phyloP scores from a whole-genome alignment of 352 stramenopile species.

The Phytophthora quininea region DNA sequence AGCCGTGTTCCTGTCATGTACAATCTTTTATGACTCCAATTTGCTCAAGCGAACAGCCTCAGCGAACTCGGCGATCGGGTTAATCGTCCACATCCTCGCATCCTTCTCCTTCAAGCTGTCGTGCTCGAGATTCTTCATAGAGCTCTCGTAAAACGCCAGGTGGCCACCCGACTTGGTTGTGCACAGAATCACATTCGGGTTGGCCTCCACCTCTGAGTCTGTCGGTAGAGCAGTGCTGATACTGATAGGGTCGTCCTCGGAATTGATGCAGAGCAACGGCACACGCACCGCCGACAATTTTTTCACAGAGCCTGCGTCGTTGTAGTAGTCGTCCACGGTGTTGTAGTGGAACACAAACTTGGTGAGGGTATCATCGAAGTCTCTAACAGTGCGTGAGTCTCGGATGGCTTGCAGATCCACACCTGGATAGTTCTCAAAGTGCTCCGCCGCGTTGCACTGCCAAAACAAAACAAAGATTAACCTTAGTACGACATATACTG shows the following conservation, averaged over 20 bases:
- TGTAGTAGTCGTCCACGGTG: slow-evolving; percentile 69
- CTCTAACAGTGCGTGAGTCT: slow-evolving; percentile 39
- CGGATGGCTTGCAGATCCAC: slow-evolving; percentile 53
- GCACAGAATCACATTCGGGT: slow-evolving; percentile 68
- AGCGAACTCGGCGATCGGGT: slow-evolving; percentile 58
- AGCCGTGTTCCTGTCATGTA: background rate
- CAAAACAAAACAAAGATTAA: background rate
- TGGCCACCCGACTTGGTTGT: slow-evolving; percentile 70
- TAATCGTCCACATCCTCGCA: slow-evolving; percentile 52
- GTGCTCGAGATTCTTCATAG: slow-evolving; percentile 13
- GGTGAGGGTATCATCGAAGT: slow-evolving; percentile 75
- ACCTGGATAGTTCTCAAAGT: slow-evolving; percentile 49
- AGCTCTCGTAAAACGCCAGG: slow-evolving; percentile 71
- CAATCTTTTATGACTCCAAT: slow-evolving; percentile 4
- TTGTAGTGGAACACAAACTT: slow-evolving; percentile 62
- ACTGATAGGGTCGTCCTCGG: slow-evolving; percentile 68
- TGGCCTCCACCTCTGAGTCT: slow-evolving; percentile 40
- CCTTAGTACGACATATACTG: background rate
- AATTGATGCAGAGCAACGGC: slow-evolving; percentile 70
- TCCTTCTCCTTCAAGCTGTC: slow-evolving; percentile 10
- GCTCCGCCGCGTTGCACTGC: slow-evolving; percentile 40
- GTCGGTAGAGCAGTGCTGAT: slow-evolving; percentile 41
- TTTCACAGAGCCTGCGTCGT: slow-evolving; percentile 51
- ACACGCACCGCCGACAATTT: slow-evolving; percentile 44
- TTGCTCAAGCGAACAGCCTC: slow-evolving; percentile 47